phyloP scores from a whole-genome alignment of 1,284 basidiomycete genomes.

The Schizopora paradoxa region DNA sequence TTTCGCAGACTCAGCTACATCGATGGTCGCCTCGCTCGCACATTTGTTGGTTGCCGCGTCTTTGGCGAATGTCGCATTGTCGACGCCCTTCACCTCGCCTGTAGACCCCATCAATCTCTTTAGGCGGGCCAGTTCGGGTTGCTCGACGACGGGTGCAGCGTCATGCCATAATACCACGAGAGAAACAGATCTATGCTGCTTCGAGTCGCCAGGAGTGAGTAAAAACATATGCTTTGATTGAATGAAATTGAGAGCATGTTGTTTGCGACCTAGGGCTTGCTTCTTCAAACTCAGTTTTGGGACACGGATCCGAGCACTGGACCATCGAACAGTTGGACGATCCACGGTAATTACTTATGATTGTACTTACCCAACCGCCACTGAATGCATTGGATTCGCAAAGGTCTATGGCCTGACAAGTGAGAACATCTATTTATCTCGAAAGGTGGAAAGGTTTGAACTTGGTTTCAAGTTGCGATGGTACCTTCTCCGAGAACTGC shows the following conservation, averaged over 20 bases:
- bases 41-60: constrained; percentile 17
- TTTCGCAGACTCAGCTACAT: too few species aligned
- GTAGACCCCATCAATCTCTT: constrained; percentile 27
- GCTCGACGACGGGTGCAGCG: constrained; percentile 34
- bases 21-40: too few species aligned
- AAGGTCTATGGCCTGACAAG: constrained; percentile 70
- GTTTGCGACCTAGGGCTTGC: too few species aligned
- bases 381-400: constrained; percentile 10
- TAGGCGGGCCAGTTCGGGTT: constrained; percentile 33
- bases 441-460: constrained; percentile 9
- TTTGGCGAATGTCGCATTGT: constrained; percentile 18
- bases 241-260: too few species aligned
- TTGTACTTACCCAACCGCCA: not conserved
- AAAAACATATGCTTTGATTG: constrained; percentile 16
- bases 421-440: constrained; percentile 29
- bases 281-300: constrained; percentile 54
- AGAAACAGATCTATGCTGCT: constrained; percentile 43
- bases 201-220: constrained; percentile 45
- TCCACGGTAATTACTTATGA: constrained; percentile 48
- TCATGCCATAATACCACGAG: constrained; percentile 44
- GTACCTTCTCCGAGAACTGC: constrained; percentile 56
- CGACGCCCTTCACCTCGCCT: constrained; percentile 17
- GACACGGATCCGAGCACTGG: constrained; percentile 59
- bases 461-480: constrained; percentile 52
- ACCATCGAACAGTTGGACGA: constrained; percentile 66